These are phyloP conservation scores for Albatrellus ellisii DNA, from an alignment of 768 basidiomycete species.

Conservation along the genomic window DNA sequence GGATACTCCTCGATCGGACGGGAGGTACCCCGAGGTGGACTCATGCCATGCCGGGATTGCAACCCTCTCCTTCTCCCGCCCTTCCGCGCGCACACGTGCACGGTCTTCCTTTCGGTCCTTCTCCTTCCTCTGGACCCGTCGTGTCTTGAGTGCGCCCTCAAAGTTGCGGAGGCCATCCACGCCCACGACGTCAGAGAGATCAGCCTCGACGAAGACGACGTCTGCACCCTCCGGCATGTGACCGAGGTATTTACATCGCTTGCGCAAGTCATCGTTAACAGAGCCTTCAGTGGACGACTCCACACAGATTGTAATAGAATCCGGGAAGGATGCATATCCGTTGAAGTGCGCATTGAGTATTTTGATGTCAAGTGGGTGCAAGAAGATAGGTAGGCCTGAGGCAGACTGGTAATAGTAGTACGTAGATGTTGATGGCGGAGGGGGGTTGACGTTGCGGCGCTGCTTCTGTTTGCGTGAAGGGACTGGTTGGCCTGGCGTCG, in stretches of 20 bases:
- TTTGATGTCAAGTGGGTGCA: slow-evolving; percentile 93
- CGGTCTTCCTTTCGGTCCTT: slow-evolving; percentile 80
- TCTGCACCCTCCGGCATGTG: slow-evolving; percentile 89
- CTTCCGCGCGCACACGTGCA: slow-evolving; percentile 68
- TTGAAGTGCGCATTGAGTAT: slow-evolving; percentile 79
- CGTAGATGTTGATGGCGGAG: slow-evolving; percentile 75
- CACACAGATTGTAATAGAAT: slow-evolving; percentile 67
- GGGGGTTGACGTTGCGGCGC: slow-evolving; percentile 73
- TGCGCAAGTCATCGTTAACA: slow-evolving; percentile 87
- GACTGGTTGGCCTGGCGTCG: slow-evolving; percentile 4
- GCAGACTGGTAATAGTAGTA: slow-evolving; percentile 96
- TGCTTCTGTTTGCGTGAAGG: slow-evolving; percentile 37
- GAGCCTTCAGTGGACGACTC: slow-evolving; percentile 64
- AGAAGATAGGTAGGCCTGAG: slow-evolving; percentile 81
- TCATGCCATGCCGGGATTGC: slow-evolving; percentile 1
- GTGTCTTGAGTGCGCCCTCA: slow-evolving; percentile 66
- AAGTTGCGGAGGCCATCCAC: slow-evolving; percentile 67
- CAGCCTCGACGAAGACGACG: slow-evolving; percentile 87
- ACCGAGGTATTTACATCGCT: slow-evolving; percentile 90
- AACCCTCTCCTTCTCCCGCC: slow-evolving; percentile 28
- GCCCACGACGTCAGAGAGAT: slow-evolving; percentile 69
- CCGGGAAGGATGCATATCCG: slow-evolving; percentile 74
- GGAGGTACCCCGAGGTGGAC: not conserved
- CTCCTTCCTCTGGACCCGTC: slow-evolving; percentile 63
- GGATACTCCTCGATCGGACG: not conserved